A percentile compares a stretch with the other conserved stretches of the same genome.
Evolutionary conservation across 352 stramenopile species (phyloP).

Genomic region (Phytophthora sansomeana): DNA sequence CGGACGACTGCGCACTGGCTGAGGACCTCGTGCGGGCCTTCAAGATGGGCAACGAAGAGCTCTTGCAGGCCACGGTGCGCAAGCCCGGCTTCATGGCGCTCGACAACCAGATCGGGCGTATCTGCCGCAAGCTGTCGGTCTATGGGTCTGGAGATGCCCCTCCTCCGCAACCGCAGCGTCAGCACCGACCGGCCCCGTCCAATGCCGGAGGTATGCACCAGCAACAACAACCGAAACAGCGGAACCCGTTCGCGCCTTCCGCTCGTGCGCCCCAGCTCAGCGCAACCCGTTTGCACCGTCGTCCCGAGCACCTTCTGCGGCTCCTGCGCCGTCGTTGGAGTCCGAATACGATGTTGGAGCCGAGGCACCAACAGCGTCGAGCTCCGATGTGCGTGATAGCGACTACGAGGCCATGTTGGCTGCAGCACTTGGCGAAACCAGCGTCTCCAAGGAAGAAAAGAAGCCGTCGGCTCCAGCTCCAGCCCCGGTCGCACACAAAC

Average conservation of each 20-base stretch:
- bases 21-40: constrained; percentile 83
- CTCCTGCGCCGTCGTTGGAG: constrained; percentile 14
- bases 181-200: constrained; percentile 35
- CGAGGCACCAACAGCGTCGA: constrained; percentile 21
- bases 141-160: constrained; percentile 42
- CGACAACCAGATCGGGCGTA: constrained; percentile 78
- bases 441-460: constrained; percentile 32
- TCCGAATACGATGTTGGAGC: constrained; percentile 40
- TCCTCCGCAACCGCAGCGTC: constrained; percentile 22
- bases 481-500: not conserved
- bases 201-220: constrained; percentile 4
- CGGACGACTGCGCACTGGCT: constrained; percentile 77
- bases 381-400: constrained; percentile 35
- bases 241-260: constrained; percentile 40
- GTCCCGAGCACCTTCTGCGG: constrained; percentile 13
- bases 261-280: constrained; percentile 30
- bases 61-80: constrained; percentile 74
- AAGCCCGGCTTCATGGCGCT: constrained; percentile 82
- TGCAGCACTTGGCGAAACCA: constrained; percentile 40
- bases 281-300: constrained; percentile 52
- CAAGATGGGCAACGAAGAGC: constrained; percentile 81
- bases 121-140: constrained; percentile 75
- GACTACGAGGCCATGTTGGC: constrained; percentile 45
- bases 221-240: constrained; percentile 38
- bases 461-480: constrained; percentile 4